phyloP scores from a whole-genome alignment of 2,329 filamentous ascomycete genomes.

The Trichoderma cornu-damae region DNA sequence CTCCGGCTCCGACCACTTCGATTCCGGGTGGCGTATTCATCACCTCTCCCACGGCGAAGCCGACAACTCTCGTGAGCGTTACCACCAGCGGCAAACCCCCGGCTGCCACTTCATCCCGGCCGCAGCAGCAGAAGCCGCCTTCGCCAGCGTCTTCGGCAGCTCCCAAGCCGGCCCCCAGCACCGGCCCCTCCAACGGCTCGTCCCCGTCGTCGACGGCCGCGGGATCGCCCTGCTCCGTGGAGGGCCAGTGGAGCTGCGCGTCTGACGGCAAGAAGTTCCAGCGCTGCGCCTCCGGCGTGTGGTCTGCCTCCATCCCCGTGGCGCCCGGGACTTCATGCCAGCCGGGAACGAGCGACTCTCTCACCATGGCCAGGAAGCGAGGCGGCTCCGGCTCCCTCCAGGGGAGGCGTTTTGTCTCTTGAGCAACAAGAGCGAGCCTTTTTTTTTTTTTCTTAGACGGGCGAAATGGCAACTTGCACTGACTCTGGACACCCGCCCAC shows the following conservation, averaged over 20 bases:
- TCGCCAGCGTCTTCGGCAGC: background rate
- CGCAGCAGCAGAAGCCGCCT: background rate
- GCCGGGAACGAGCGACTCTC: slow-evolving; percentile 25
- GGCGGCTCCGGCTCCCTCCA: background rate
- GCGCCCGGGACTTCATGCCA: slow-evolving; percentile 50
- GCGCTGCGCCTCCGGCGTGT: slow-evolving; percentile 55
- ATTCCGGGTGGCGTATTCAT: slow-evolving; percentile 17
- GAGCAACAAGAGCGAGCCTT: background rate
- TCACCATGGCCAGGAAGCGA: slow-evolving; percentile 22
- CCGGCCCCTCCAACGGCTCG: background rate
- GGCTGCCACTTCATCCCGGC: slow-evolving; percentile 19
- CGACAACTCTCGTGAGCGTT: slow-evolving; percentile 12
- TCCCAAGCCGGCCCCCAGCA: slow-evolving; percentile 7
- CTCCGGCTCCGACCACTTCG: background rate
- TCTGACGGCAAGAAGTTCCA: slow-evolving; percentile 50
- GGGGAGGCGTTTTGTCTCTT: background rate
- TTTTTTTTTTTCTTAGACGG: background rate
- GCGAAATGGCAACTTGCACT: background rate
- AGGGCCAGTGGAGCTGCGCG: slow-evolving; percentile 57
- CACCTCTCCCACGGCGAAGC: slow-evolving; percentile 13
- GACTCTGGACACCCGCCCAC: background rate
- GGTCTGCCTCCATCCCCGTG: slow-evolving; percentile 47
- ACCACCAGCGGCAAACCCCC: slow-evolving; percentile 27
- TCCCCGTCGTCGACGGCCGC: slow-evolving; percentile 22
- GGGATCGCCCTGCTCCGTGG: slow-evolving; percentile 44